Percentiles rank a stretch among this genome's conserved stretches.
Conservation (phyloP, 768 basidiomycete genomes). For the Pleurotus platypus region DNA sequence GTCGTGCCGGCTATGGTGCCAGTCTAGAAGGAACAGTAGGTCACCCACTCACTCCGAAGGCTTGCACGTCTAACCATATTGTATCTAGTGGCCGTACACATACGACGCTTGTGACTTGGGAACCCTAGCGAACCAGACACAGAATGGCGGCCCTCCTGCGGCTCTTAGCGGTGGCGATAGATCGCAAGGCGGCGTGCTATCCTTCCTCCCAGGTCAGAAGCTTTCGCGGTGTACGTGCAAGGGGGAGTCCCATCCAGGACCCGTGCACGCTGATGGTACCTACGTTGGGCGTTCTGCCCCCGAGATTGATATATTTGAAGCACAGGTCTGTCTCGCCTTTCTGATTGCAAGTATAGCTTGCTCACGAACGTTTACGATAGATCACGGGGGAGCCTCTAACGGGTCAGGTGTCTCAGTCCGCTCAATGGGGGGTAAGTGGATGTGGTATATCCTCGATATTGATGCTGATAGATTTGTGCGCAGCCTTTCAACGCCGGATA, state of each 20-base stretch:
- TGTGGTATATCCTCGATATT: conserved; percentile 1
- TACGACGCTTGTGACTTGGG: conserved; percentile 92
- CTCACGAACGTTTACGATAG: conserved; percentile 10
- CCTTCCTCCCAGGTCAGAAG: conserved; percentile 85
- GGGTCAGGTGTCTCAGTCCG: conserved; percentile 77
- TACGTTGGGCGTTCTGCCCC: conserved; percentile 82
- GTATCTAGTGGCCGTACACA: conserved; percentile 70
- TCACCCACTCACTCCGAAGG: neutral
- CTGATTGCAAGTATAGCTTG: neutral
- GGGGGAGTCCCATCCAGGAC: conserved; percentile 86
- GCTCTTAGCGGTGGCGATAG: conserved; percentile 62
- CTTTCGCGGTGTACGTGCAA: conserved; percentile 87
- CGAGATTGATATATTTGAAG: conserved; percentile 90
- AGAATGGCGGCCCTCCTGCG: conserved; percentile 58
- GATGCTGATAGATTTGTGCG: neutral
- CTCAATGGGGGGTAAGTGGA: conserved; percentile 69
- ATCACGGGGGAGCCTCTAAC: conserved; percentile 29
- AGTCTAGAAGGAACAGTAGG: conserved; percentile 74
- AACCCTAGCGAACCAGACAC: conserved; percentile 81
- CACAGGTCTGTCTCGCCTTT: conserved; percentile 43
- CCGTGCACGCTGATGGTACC: conserved; percentile 69
- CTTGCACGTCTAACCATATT: too few species aligned
- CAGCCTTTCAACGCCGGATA: conserved; percentile 80
- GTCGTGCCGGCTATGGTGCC: conserved; percentile 86
- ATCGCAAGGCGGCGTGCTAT: conserved; percentile 50